These are phyloP conservation scores for Ophiosphaerella herpotricha DNA, from an alignment of 2,329 filamentous ascomycete genomes.

Conservation along the genomic window DNA sequence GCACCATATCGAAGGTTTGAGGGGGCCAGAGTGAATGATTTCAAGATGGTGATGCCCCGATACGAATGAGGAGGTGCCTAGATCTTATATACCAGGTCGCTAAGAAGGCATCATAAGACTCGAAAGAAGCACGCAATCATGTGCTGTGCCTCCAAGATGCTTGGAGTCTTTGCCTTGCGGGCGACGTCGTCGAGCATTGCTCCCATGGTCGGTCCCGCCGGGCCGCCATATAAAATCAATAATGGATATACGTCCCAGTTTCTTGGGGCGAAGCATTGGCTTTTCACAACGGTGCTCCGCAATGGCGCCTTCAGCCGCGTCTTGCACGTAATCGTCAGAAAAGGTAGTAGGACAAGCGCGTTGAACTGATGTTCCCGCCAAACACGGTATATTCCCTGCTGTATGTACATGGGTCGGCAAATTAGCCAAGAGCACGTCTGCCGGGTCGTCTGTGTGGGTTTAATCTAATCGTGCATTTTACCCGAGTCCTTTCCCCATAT, in stretches of 20 bases:
- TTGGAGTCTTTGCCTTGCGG: slow-evolving; percentile 2
- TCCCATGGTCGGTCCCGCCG: slow-evolving; percentile 18
- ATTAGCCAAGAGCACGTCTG: slow-evolving; percentile 20
- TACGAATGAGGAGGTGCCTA: slow-evolving; percentile 8
- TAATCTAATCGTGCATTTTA: slow-evolving; percentile 20
- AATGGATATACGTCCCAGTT: slow-evolving; percentile 2
- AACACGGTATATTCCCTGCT: slow-evolving; percentile 8
- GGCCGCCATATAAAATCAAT: slow-evolving; percentile 13
- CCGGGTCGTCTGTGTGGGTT: slow-evolving; percentile 4
- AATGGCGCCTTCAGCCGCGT: neutral
- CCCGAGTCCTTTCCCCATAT: slow-evolving; percentile 15
- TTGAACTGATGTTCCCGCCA: slow-evolving; percentile 10
- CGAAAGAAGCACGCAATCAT: neutral
- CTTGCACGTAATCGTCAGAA: neutral
- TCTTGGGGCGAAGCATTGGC: slow-evolving; percentile 11
- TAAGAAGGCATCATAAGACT: neutral
- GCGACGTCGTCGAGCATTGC: neutral
- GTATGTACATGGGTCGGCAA: slow-evolving; percentile 1
- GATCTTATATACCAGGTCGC: slow-evolving; percentile 7
- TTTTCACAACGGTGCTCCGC: neutral
- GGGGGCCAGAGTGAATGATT: neutral
- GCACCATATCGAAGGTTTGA: slow-evolving; percentile 25
- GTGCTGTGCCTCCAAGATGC: slow-evolving; percentile 4
- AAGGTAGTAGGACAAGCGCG: slow-evolving; percentile 1
- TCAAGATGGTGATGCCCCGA: slow-evolving; percentile 1